A percentile compares a stretch with the other conserved stretches of the same genome.
phyloP scores from a whole-genome alignment of 768 basidiomycete genomes.

The Tephrocybe sp. region DNA sequence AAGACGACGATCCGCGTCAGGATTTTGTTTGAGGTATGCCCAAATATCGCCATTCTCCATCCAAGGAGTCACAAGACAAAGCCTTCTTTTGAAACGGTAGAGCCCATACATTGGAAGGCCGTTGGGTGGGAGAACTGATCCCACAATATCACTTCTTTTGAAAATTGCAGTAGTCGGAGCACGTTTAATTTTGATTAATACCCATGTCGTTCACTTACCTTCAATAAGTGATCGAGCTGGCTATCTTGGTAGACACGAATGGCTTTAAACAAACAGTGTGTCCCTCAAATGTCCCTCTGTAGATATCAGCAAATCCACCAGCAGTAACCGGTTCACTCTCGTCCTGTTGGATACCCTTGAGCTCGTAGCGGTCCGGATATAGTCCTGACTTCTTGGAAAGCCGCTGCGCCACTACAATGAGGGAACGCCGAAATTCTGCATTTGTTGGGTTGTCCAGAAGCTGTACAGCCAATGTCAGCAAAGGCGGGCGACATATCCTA shows the following conservation, averaged over 20 bases:
- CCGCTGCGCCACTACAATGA: not conserved
- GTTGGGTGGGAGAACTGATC: not conserved
- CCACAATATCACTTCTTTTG: not conserved
- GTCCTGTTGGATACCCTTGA: not conserved
- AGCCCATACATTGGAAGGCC: not conserved
- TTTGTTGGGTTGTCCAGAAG: not conserved
- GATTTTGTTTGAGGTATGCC: not conserved
- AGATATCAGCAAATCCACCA: slow-evolving; percentile 1
- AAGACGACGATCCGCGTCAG: not conserved
- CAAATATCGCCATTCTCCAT: not conserved
- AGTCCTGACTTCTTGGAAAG: not conserved
- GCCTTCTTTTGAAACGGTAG: not conserved
- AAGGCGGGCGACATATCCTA: too few relatives aligned
- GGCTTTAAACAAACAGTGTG: not conserved
- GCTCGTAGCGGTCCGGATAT: not conserved
- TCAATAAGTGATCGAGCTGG: not conserved
- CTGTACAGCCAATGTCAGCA: not conserved
- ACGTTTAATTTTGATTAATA: too few relatives aligned
- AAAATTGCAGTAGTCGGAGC: not conserved
- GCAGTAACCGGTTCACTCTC: not conserved
- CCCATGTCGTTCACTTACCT: not conserved
- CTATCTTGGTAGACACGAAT: not conserved
- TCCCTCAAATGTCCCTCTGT: not conserved
- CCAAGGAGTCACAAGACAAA: not conserved
- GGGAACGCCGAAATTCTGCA: not conserved